Conservation (phyloP, 306 rosid species). For the Ormosia emarginata region DNA sequence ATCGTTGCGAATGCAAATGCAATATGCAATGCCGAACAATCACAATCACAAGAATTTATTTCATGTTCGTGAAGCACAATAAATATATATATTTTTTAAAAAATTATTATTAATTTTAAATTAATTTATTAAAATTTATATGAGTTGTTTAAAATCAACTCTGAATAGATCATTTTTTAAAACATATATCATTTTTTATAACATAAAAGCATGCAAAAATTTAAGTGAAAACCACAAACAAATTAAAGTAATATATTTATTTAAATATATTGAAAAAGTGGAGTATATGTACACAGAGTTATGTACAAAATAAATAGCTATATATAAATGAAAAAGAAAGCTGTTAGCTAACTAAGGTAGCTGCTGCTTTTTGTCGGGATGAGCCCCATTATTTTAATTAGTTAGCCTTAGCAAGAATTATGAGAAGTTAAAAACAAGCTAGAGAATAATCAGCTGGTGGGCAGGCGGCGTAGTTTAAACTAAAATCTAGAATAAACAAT, state of each 20-base stretch:
- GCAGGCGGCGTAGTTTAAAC: constrained; percentile 40
- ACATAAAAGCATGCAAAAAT: no score
- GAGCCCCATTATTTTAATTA: not conserved
- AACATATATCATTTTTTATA: no score
- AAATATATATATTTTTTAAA: no score
- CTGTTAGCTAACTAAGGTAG: not conserved
- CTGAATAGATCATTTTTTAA: no score
- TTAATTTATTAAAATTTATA: no score
- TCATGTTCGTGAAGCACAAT: no score
- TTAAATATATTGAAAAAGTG: not conserved
- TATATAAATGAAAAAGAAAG: constrained; percentile 1
- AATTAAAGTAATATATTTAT: not conserved
- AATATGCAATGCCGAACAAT: not conserved
- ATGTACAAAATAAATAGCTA: not conserved
- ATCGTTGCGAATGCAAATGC: not conserved
- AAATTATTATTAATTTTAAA: no score
- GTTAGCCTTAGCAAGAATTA: not conserved
- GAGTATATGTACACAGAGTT: not conserved
- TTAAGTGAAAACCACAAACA: not conserved
- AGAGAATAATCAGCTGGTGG: constrained; percentile 58
- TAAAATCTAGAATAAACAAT: constrained; percentile 26
- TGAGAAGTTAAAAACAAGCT: not conserved
- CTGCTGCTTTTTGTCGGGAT: constrained; percentile 20
- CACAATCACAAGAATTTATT: not conserved
- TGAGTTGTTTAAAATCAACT: no score